Evolutionary conservation across 805 yeast genomes (phyloP), one percentile per base, ranked within the genome.

Genomic region (Wickerhamiella sorbophila): DNA sequence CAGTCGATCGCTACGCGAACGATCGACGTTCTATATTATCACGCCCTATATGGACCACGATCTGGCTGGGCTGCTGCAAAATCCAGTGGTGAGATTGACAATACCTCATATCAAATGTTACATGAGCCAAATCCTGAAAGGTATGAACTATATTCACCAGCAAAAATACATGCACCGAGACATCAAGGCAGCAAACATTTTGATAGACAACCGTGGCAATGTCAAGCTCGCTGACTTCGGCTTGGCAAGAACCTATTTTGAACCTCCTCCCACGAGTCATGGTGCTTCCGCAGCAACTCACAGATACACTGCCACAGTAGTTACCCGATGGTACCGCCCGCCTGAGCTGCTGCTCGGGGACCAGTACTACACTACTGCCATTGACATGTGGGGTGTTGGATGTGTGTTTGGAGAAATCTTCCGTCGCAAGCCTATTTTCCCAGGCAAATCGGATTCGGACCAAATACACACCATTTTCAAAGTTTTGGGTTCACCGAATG

Each of bases 331-430:
- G 98, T 91, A 93, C 60, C 68, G 98, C 44, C 94, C 98, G 1
- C 98, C 97, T 0, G 98, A 88, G 58, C 67, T 91, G 16, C 69
- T 91, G 14, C 62, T 91, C 41, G 95, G 95, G 3, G 94, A 86
- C 50, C 69, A 80, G 51, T 66, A 71, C 45, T 88, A 88, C 58
- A 86, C 96, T 2, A 82, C 96, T 0, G 94, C 97, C 0, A 88
- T 88, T 10, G 99, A 91, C 61, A 72, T 91, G 63, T 91, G 99
- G 99, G 96, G 97, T 0, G 72, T 84, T 17, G 97, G 97, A 1
- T 91, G 98, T 62, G 88, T 91, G 0, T 78, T 91, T 56, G 98
- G 85, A 0, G 99, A 91, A 61, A 69, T 87, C 55, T 88, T 81
- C 61, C 75, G 74, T 26, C 72, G 75, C 47, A 75, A 72, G 50